These are phyloP conservation scores for Capsella rubella DNA, from an alignment of 441 rosid genomes.

Conservation along the genomic window DNA sequence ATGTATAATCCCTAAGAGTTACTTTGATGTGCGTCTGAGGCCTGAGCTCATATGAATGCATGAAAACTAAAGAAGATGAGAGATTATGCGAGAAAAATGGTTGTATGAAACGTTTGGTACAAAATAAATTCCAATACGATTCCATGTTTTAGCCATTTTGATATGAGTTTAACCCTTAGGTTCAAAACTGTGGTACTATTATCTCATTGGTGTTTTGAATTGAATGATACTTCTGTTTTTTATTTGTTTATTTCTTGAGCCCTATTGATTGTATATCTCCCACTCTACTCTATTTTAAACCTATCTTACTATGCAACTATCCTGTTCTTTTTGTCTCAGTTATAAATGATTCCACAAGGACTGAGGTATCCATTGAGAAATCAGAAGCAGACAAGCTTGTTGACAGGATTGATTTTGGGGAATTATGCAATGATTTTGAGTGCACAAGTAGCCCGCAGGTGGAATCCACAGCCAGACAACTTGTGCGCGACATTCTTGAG, in stretches of 20 bases:
- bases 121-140: no score
- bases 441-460: conserved; percentile 88
- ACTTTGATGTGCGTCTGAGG: no score
- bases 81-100: no score
- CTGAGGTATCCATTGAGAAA: conserved; percentile 48
- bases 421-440: conserved; percentile 87
- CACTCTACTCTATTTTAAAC: background rate
- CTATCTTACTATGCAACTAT: conserved; percentile 8
- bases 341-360: conserved; percentile 53
- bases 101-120: no score
- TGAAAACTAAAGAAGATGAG: no score
- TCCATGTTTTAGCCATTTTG: no score
- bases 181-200: no score
- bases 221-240: background rate
- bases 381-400: conserved; percentile 73
- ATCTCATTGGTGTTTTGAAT: background rate
- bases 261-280: background rate
- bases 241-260: background rate
- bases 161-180: no score
- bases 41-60: no score
- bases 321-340: conserved; percentile 42
- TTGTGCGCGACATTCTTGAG: conserved; percentile 77
- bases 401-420: conserved; percentile 83
- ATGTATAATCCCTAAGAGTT: no score
- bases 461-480: conserved; percentile 88